A percentile compares a stretch with the other conserved stretches of the same genome.
Conservation (phyloP, 2,329 filamentous ascomycete genomes). For the Alternaria incomplexa region DNA sequence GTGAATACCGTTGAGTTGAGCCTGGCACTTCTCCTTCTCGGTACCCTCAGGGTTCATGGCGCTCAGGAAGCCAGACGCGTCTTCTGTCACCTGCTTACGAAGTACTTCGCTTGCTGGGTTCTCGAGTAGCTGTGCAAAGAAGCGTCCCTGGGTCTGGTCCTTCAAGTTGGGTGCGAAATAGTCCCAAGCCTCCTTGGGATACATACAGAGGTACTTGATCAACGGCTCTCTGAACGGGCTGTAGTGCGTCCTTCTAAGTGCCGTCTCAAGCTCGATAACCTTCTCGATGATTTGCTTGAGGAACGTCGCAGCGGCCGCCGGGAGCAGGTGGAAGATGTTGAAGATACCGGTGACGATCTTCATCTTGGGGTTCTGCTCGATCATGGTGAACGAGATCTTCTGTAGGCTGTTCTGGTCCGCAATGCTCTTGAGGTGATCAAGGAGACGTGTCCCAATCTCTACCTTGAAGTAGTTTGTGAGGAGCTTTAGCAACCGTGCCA, state of each 20-base stretch:
- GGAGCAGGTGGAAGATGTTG: slow-evolving; percentile 96
- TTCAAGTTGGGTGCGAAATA: slow-evolving; percentile 81
- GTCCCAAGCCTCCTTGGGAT: slow-evolving; percentile 84
- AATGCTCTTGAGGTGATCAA: slow-evolving; percentile 92
- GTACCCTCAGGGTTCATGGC: slow-evolving; percentile 69
- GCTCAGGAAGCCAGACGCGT: slow-evolving; percentile 74
- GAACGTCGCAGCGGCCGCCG: slow-evolving; percentile 86
- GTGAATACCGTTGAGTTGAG: slow-evolving; percentile 86
- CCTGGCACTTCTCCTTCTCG: slow-evolving; percentile 72
- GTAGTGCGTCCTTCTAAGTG: slow-evolving; percentile 82
- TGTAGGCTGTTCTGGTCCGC: slow-evolving; percentile 82
- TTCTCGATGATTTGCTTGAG: slow-evolving; percentile 89
- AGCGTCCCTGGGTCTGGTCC: slow-evolving; percentile 85
- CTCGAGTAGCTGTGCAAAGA: slow-evolving; percentile 85
- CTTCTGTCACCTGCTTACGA: slow-evolving; percentile 74
- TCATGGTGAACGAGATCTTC: slow-evolving; percentile 90
- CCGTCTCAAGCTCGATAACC: slow-evolving; percentile 86
- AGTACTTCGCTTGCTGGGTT: slow-evolving; percentile 77
- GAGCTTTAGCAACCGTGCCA: slow-evolving; percentile 86
- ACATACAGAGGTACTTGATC: slow-evolving; percentile 91
- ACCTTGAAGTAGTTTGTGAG: slow-evolving; percentile 99
- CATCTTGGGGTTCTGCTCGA: slow-evolving; percentile 92
- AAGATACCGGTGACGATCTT: slow-evolving; percentile 94
- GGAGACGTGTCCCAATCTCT: slow-evolving; percentile 89
- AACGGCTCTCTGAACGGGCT: slow-evolving; percentile 91